Evolutionary conservation across 2,329 filamentous ascomycete species (phyloP).

Genomic region (Trichophyton schoenleinii): DNA sequence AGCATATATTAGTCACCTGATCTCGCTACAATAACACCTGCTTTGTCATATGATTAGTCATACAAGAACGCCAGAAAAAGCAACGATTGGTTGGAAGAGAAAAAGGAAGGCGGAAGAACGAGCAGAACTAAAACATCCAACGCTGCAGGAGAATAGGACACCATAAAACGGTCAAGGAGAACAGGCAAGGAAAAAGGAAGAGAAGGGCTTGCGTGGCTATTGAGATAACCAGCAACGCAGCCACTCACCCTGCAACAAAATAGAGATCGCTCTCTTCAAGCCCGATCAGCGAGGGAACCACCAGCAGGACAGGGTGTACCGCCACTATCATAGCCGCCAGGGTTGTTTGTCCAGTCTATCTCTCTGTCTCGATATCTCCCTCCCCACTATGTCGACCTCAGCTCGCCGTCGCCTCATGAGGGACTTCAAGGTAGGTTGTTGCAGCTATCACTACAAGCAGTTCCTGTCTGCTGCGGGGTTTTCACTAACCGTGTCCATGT

Average conservation of each 20-base stretch:
- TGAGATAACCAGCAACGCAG: no score
- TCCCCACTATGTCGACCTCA: constrained; percentile 65
- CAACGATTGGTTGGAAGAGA: background rate
- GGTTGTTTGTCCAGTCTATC: background rate
- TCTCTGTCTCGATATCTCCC: constrained; percentile 1
- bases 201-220: no score
- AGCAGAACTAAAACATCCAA: background rate
- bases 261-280: no score
- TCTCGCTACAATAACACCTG: no score
- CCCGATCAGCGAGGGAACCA: no score
- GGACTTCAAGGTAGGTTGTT: constrained; percentile 81
- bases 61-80: background rate
- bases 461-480: background rate
- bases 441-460: background rate
- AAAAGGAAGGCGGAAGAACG: background rate
- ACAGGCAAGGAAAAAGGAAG: no score
- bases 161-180: no score
- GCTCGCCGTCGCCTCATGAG: constrained; percentile 94
- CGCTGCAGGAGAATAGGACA: background rate
- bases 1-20: no score
- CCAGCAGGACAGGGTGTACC: background rate
- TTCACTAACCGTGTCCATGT: constrained; percentile 5
- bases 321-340: background rate
- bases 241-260: no score
- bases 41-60: no score